Conservation (phyloP, 352 stramenopile genomes). For the Pythium monospermum region DNA sequence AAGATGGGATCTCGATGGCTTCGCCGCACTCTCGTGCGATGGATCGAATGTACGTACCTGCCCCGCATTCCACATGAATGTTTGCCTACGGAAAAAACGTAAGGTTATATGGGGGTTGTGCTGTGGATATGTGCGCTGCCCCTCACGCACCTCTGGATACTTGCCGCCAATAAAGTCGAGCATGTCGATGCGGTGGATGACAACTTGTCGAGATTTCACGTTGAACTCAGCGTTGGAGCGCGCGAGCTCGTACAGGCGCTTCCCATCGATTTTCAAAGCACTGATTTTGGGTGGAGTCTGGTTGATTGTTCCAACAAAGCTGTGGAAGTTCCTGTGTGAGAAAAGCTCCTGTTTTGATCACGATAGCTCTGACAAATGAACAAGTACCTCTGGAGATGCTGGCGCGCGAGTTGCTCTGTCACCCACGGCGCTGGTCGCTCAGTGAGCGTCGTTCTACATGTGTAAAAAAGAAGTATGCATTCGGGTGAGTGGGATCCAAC, state of each 20-base stretch:
- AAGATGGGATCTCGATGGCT: conserved; percentile 37
- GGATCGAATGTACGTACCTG: conserved; percentile 83
- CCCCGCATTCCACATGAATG: conserved; percentile 61
- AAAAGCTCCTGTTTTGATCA: no score
- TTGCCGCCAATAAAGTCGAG: conserved; percentile 38
- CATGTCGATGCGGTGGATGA: conserved; percentile 60
- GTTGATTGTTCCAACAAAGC: conserved; percentile 71
- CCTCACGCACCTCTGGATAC: conserved; percentile 50
- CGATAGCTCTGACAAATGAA: no score
- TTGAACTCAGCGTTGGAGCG: conserved; percentile 59
- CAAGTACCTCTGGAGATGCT: conserved; percentile 41
- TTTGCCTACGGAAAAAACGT: conserved; percentile 16
- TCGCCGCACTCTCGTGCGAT: conserved; percentile 84
- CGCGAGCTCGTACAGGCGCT: conserved; percentile 74
- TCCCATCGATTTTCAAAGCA: conserved; percentile 72
- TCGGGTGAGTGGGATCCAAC: no score
- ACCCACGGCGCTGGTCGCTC: conserved; percentile 59
- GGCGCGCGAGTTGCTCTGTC: conserved; percentile 26
- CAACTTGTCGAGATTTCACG: conserved; percentile 49
- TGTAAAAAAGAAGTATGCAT: background rate
- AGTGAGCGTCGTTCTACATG: conserved; percentile 39
- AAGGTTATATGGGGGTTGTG: background rate
- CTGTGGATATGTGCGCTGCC: background rate
- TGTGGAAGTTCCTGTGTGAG: conserved; percentile 13
- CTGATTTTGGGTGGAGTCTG: conserved; percentile 76